These are phyloP conservation scores for Tritrichomonas musculus DNA, from an alignment of 208 protist species.

Conservation along the genomic window DNA sequence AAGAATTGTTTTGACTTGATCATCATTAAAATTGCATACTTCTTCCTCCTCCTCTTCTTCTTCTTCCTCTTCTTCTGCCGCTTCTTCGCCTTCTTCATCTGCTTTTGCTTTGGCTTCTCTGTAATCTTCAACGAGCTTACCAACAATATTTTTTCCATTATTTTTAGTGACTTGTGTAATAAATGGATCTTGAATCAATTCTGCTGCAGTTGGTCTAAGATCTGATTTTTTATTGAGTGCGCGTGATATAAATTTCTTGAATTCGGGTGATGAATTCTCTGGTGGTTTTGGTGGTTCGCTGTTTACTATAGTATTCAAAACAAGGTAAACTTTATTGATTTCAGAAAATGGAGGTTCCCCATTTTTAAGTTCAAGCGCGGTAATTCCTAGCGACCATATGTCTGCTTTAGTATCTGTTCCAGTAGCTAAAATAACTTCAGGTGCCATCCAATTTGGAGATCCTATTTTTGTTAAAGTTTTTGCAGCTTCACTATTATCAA, in stretches of 20 bases:
- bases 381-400: slow-evolving; percentile 61
- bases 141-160: background rate
- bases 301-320: background rate
- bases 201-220: background rate
- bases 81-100: background rate
- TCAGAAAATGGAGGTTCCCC: slow-evolving; percentile 44
- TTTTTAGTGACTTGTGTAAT: background rate
- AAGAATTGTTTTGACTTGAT: background rate
- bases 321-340: background rate
- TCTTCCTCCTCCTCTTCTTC: background rate
- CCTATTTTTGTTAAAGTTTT: slow-evolving; percentile 46
- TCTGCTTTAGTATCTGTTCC: slow-evolving; percentile 54
- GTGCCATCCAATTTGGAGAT: slow-evolving; percentile 60
- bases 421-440: slow-evolving; percentile 51
- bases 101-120: background rate
- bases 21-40: background rate
- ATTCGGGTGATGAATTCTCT: background rate
- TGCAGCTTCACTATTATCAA: slow-evolving; percentile 30
- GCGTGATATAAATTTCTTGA: background rate
- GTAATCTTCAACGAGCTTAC: background rate
- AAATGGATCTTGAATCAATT: background rate
- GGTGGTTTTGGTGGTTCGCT: background rate
- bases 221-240: background rate
- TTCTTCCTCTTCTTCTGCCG: background rate
- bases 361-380: slow-evolving; percentile 54